Evolutionary conservation across 2,329 filamentous ascomycete genomes (phyloP).

Genomic region (Gliomastix tumulicola): DNA sequence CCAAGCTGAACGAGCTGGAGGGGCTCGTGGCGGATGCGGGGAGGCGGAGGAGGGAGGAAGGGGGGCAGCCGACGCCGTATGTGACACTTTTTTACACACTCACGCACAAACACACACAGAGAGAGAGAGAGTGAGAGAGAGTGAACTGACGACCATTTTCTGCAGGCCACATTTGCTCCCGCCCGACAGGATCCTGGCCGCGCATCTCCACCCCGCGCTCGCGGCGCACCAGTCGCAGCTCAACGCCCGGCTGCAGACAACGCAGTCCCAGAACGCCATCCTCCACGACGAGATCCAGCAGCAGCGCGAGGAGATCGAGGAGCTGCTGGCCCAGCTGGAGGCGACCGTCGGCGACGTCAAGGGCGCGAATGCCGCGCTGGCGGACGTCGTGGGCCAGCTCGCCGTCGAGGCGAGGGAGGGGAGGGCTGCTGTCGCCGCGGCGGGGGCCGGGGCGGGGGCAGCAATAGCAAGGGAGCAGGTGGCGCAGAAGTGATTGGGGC

Average conservation of each 20-base stretch:
- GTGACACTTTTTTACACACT: slow-evolving; percentile 10
- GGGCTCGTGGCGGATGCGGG: slow-evolving; percentile 44
- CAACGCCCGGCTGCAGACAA: slow-evolving; percentile 49
- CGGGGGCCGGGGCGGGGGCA: too few relatives aligned
- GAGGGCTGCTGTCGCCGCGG: slow-evolving; percentile 18
- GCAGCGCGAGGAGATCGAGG: slow-evolving; percentile 49
- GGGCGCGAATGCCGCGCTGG: slow-evolving; percentile 41
- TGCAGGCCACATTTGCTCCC: slow-evolving; percentile 50
- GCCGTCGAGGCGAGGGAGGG: slow-evolving; percentile 40
- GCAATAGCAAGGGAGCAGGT: too few relatives aligned
- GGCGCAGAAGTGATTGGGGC: too few relatives aligned
- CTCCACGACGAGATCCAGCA: slow-evolving; percentile 41
- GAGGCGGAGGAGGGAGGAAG: slow-evolving; percentile 18
- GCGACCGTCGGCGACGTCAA: slow-evolving; percentile 45
- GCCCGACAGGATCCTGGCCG: slow-evolving; percentile 41
- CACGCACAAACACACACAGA: background rate
- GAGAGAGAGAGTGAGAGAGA: slow-evolving; percentile 4
- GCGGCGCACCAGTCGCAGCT: slow-evolving; percentile 46
- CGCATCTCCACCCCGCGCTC: slow-evolving; percentile 48
- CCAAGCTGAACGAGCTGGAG: slow-evolving; percentile 53
- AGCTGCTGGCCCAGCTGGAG: slow-evolving; percentile 42
- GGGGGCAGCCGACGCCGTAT: slow-evolving; percentile 34
- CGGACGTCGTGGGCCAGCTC: slow-evolving; percentile 37
- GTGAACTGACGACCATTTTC: background rate
- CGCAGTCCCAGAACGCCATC: slow-evolving; percentile 48